Evolutionary conservation across 1,284 basidiomycete species (phyloP).

Genomic region (Malassezia globosa): DNA sequence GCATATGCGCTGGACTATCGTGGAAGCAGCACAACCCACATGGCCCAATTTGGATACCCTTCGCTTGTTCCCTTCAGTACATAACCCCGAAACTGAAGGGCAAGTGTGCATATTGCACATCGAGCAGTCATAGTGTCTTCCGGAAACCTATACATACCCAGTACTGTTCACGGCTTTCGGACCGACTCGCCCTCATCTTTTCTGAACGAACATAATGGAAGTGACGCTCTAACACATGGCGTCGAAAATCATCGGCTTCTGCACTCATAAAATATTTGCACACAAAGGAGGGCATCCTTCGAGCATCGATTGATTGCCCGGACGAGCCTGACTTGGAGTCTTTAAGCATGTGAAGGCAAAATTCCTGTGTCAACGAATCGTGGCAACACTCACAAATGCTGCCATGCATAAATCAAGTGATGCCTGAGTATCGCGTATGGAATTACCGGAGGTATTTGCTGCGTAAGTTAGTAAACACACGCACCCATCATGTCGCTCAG

Average conservation of each 20-base stretch:
- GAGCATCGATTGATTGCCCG: neutral
- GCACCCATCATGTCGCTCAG: slow-evolving; percentile 44
- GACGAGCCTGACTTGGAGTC: neutral
- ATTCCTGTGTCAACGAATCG: neutral
- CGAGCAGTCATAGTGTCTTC: neutral
- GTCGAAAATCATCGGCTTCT: slow-evolving; percentile 30
- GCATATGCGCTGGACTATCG: neutral
- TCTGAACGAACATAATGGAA: slow-evolving; percentile 30
- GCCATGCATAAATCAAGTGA: slow-evolving; percentile 16
- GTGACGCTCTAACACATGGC: slow-evolving; percentile 22
- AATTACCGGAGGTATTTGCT: slow-evolving; percentile 14
- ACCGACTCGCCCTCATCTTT: slow-evolving; percentile 34
- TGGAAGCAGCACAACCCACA: neutral
- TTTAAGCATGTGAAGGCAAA: slow-evolving; percentile 4
- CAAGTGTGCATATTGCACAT: slow-evolving; percentile 10
- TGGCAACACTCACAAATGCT: too few species aligned
- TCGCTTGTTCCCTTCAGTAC: slow-evolving; percentile 15
- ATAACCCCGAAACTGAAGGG: slow-evolving; percentile 8
- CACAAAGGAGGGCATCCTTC: slow-evolving; percentile 9
- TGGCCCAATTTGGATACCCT: neutral
- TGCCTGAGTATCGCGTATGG: slow-evolving; percentile 10
- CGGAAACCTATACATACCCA: slow-evolving; percentile 27
- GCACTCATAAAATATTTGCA: slow-evolving; percentile 35
- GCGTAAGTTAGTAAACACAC: slow-evolving; percentile 5
- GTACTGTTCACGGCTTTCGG: slow-evolving; percentile 34